phyloP scores from a whole-genome alignment of 768 basidiomycete species.

The Pholiota microspora region DNA sequence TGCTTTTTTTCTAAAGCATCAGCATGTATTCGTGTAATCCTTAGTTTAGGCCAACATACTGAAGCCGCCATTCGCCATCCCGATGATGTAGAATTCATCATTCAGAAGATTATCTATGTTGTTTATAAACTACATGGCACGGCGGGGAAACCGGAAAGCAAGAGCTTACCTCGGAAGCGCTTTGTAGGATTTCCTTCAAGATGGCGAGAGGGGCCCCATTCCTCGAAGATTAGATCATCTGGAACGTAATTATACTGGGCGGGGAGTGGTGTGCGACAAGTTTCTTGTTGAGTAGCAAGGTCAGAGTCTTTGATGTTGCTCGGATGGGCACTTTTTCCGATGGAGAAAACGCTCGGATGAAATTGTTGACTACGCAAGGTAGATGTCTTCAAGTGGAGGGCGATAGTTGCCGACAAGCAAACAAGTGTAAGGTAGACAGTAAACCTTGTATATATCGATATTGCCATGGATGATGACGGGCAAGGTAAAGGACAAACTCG shows the following conservation, averaged over 20 bases:
- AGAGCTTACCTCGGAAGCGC: not conserved
- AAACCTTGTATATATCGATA: not conserved
- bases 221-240: not conserved
- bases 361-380: not conserved
- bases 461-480: not conserved
- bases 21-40: not conserved
- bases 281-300: not conserved
- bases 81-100: constrained; percentile 43
- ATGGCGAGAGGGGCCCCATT: not conserved
- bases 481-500: not conserved
- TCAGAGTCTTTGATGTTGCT: no score
- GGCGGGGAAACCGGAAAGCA: not conserved
- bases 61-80: constrained; percentile 57
- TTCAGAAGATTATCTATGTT: not conserved
- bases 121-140: not conserved
- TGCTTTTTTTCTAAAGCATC: constrained; percentile 22
- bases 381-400: not conserved
- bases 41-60: constrained; percentile 29
- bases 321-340: no score
- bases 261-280: not conserved
- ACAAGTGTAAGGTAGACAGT: not conserved
- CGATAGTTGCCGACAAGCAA: not conserved
- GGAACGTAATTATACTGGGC: not conserved
- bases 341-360: not conserved
- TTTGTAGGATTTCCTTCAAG: not conserved